Conservation (phyloP, 2,329 filamentous ascomycete species). For the Aspergillus novoparasiticus region DNA sequence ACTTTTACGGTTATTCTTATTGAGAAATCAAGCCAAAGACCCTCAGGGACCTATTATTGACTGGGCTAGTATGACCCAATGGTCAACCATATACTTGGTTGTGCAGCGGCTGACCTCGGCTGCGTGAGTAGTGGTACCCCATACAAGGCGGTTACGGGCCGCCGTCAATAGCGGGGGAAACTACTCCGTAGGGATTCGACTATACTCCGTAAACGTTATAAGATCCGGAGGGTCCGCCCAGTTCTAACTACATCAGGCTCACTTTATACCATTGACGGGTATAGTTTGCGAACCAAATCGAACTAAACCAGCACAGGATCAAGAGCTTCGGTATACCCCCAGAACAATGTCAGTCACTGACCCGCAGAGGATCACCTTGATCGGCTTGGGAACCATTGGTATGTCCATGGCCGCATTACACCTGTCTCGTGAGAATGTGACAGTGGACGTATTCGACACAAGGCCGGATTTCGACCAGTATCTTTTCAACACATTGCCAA, state of each 20-base stretch:
- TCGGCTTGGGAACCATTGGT: slow-evolving; percentile 54
- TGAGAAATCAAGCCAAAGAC: not conserved
- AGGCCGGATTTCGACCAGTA: slow-evolving; percentile 52
- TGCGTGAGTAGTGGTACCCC: not conserved
- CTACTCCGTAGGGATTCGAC: not conserved
- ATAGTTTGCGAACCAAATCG: not conserved
- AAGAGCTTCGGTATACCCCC: not conserved
- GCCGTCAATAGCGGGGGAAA: not conserved
- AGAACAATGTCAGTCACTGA: slow-evolving; percentile 13
- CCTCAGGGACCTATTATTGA: not conserved
- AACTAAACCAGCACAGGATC: not conserved
- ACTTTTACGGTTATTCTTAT: not conserved
- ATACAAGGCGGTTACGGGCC: not conserved
- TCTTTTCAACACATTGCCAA: slow-evolving; percentile 36
- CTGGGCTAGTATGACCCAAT: not conserved
- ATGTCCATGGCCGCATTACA: slow-evolving; percentile 56
- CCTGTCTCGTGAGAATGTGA: slow-evolving; percentile 20
- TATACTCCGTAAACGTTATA: not conserved
- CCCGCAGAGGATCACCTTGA: slow-evolving; percentile 37
- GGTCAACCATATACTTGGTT: not conserved
- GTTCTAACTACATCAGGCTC: not conserved
- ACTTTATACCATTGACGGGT: not conserved
- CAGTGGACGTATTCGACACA: slow-evolving; percentile 54
- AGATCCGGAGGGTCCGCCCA: no score
- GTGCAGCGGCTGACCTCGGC: not conserved